Evolutionary conservation across 1,139 yeast genomes (phyloP).

Genomic region (Eremothecium sinecaudum): DNA sequence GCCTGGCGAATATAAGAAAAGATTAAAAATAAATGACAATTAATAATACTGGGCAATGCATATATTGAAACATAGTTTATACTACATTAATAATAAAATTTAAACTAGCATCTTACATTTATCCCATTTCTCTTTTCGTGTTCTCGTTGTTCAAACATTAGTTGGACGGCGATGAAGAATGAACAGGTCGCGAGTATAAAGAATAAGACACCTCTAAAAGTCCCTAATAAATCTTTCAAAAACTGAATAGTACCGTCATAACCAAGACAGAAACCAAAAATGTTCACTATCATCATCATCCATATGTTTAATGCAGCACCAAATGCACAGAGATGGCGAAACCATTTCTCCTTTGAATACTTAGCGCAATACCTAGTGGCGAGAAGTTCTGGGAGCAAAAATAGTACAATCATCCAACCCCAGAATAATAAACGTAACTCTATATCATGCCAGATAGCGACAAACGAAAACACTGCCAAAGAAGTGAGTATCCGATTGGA

Average conservation of each 20-base stretch:
- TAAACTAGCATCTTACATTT: constrained; percentile 57
- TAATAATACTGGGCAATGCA: background rate
- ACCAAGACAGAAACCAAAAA: constrained; percentile 91
- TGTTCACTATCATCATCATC: constrained; percentile 97
- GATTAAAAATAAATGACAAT: constrained; percentile 4
- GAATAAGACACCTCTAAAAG: constrained; percentile 57
- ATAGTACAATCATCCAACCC: constrained; percentile 92
- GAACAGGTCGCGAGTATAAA: constrained; percentile 55
- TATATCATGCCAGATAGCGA: constrained; percentile 97
- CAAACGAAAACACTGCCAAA: constrained; percentile 86
- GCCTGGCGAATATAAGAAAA: constrained; percentile 72
- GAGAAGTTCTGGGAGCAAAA: constrained; percentile 76
- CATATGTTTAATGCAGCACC: constrained; percentile 89
- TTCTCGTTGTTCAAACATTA: constrained; percentile 91
- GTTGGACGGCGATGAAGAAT: constrained; percentile 76
- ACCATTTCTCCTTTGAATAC: constrained; percentile 51
- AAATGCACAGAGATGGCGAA: constrained; percentile 67
- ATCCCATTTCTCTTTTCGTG: constrained; percentile 77
- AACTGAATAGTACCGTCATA: constrained; percentile 68
- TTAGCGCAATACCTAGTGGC: constrained; percentile 42
- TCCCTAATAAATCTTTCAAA: constrained; percentile 60
- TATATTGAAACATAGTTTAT: no score
- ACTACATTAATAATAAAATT: no score
- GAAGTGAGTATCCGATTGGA: constrained; percentile 60
- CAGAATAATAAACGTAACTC: constrained; percentile 75